Evolutionary conservation across 2,329 filamentous ascomycete genomes (phyloP).

Genomic region (Pleomassaria siparia): DNA sequence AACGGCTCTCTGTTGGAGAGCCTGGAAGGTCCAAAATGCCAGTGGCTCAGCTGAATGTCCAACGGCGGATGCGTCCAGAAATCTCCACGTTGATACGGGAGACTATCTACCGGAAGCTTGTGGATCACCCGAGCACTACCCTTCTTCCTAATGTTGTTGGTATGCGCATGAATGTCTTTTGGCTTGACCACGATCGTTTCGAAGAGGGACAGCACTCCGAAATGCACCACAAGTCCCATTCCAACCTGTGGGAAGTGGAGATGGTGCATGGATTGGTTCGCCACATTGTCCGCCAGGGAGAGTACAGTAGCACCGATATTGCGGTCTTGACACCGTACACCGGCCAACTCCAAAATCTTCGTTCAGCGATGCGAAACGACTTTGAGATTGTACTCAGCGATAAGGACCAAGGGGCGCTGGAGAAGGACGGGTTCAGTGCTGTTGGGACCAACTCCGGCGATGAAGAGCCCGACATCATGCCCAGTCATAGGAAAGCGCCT

Average conservation of each 20-base stretch:
- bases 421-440: conserved; percentile 17
- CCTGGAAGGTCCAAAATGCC: conserved; percentile 24
- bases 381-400: conserved; percentile 68
- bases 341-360: conserved; percentile 59
- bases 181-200: conserved; percentile 59
- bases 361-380: conserved; percentile 45
- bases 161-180: conserved; percentile 58
- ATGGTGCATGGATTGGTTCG: conserved; percentile 65
- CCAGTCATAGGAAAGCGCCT: conserved; percentile 13
- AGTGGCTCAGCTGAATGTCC: conserved; percentile 52
- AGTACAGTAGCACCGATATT: conserved; percentile 63
- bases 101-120: conserved; percentile 59
- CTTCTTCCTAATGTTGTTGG: conserved; percentile 55
- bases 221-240: conserved; percentile 47
- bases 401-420: conserved; percentile 59
- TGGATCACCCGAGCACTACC: conserved; percentile 49
- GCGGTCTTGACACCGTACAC: conserved; percentile 69
- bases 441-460: conserved; percentile 1
- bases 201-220: conserved; percentile 41
- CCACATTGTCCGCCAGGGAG: conserved; percentile 66
- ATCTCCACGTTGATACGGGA: conserved; percentile 61
- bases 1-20: conserved; percentile 52
- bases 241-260: conserved; percentile 62
- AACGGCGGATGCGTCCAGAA: conserved; percentile 66
- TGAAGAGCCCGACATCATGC: background rate